Base-by-base conservation (phyloP, 345 rosid species). In the Eutrema yunnanense region DNA sequence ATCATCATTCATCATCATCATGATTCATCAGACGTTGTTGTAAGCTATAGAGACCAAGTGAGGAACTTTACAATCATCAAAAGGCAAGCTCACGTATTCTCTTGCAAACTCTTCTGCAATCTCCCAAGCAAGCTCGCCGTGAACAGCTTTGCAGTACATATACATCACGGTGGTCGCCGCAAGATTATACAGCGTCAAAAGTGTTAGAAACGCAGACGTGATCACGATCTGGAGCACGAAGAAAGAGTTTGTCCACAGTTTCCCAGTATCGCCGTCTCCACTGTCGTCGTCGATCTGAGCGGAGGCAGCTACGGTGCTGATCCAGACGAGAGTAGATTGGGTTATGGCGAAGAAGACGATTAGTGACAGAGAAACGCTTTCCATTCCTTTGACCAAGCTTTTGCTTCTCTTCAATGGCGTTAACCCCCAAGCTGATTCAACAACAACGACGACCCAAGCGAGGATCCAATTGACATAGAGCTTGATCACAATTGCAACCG, bases 81-180 rank as follows among this genome's bases (percentile, higher is more conserved):
- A 86, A 56, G 97, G 98, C 82, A 90, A 83, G 40, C 92, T 84
- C 3, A 85, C 85, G 46, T 88, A 89, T 43, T 85, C 89, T 44
- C 82, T 71, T 0, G 77, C 77, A 74, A 89, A 84, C 67, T 90
- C 95, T 72, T 85, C 83, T 4, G 92, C 95, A 9, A 92, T 88
- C 84, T 88, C 86, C 78, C 64, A 76, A 12, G 84, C 96, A 44
- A 89, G 84, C 81, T 93, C 91, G 2, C 95, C 95, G 16, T 83
- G 84, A 9, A 69, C 42, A 49, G 95, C 92, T 75, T 86, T 89
- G 59, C 92, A 85, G 59, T 84, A 76, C 84, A 89, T 85, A 52
- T 87, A 89, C 77, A 89, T 62, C 61, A 94, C 90, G 2, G 87
- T 81, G 11, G 9, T 65, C 0, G 92, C 82, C 0, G 98, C 91